Conservation (phyloP, 805 yeast genomes). For the Aciculoconidium aculeatum region DNA sequence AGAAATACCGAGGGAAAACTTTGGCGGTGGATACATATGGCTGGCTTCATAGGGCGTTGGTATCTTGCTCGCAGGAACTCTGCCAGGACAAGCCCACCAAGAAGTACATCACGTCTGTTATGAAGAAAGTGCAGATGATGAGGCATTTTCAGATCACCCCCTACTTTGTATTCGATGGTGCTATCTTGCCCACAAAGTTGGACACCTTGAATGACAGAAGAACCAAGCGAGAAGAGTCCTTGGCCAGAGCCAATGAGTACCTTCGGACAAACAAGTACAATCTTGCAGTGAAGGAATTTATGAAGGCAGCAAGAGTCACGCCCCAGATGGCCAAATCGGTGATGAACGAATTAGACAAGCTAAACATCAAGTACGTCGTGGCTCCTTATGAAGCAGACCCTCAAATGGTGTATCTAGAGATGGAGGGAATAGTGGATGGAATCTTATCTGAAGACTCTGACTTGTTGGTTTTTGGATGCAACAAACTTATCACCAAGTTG, state of each 20-base stretch:
- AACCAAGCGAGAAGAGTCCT: conserved; percentile 51
- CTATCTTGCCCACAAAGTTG: conserved; percentile 70
- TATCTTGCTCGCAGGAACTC: conserved; percentile 78
- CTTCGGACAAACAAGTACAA: conserved; percentile 48
- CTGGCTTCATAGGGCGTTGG: conserved; percentile 88
- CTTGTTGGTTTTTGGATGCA: conserved; percentile 81
- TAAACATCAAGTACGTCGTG: conserved; percentile 65
- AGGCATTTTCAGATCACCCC: conserved; percentile 67
- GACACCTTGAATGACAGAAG: conserved; percentile 66
- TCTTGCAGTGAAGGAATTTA: conserved; percentile 61
- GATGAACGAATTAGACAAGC: conserved; percentile 60
- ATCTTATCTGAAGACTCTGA: conserved; percentile 94
- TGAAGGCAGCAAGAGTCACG: conserved; percentile 79
- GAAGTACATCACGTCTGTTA: conserved; percentile 65
- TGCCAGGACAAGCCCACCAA: conserved; percentile 65
- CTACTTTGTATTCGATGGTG: conserved; percentile 92
- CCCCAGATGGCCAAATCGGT: conserved; percentile 87
- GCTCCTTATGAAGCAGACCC: conserved; percentile 99
- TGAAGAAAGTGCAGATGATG: conserved; percentile 62
- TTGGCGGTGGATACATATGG: conserved; percentile 95
- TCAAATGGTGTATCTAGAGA: conserved; percentile 87
- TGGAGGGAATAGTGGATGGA: conserved; percentile 68
- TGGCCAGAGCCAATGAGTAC: conserved; percentile 47
- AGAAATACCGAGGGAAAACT: conserved; percentile 62
- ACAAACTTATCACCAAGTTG: conserved; percentile 69